Evolutionary conservation across 2,329 filamentous ascomycete species (phyloP), one percentile per base, ranked within the genome.

Genomic region (Bipolaris zeicola): DNA sequence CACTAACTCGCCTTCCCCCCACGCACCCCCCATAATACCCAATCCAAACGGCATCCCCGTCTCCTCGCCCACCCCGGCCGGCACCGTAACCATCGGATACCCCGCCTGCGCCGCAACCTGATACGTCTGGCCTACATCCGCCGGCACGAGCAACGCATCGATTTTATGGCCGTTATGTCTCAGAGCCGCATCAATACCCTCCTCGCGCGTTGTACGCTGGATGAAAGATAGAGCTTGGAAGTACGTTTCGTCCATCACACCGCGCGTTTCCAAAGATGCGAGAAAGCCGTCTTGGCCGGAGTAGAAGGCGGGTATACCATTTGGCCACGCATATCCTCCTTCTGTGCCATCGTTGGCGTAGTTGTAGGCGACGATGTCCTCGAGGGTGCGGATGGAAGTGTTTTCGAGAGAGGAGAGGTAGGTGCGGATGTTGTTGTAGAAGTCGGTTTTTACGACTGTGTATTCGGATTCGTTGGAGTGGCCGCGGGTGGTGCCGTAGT

Each of bases 81-180:
- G 89, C 1, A 92, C 70, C 0, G 89, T 90, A 48, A 92, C 80
- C 68, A 90, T 82, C 0, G 89, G 89, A 68, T 92, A 92, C 0
- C 89, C 89, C 6, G 89, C 90, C 75, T 92, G 88, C 0, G 90
- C 89, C 0, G 88, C 87, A 57, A 90, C 84, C 74, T 90, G 86
- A 60, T 86, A 86, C 3, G 84, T 84, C 71, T 90, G 87, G 0
- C 83, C 89, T 3, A 89, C 86, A 66, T 89, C 85, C 0, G 88
- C 81, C 5, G 89, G 89, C 0, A 90, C 87, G 1, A 93, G 79
- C 2, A 92, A 78, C 1, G 83, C 89, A 53, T 86, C 82, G 1
- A 92, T 77, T 18, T 74, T 61, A 2, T 72, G 69, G 3, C 77
- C 77, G 20, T 79, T 73, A 61, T 75, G 70, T 2, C 64, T 64